Percentiles rank a stretch among this genome's conserved stretches.
Evolutionary conservation across 768 basidiomycete genomes (phyloP).

Genomic region (Podaxis sp.): DNA sequence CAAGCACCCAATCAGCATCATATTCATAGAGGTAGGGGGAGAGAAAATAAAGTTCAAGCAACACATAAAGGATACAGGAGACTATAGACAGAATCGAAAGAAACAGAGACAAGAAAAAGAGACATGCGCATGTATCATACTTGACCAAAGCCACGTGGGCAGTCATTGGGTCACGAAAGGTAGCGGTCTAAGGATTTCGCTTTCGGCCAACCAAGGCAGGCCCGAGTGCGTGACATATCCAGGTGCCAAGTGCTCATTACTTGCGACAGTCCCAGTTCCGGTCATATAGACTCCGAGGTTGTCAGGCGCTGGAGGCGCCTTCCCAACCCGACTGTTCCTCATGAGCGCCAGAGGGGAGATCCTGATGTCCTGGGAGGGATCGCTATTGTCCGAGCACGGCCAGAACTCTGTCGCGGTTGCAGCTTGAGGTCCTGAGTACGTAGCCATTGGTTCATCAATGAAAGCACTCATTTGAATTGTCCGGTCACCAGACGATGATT

Average conservation of each 20-base stretch:
- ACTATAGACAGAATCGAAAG: slow-evolving; percentile 10
- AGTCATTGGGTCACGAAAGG: slow-evolving; percentile 3
- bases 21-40: not conserved
- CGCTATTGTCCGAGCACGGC: slow-evolving; percentile 21
- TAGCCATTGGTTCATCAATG: slow-evolving; percentile 38
- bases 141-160: not conserved
- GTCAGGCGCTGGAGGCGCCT: not conserved
- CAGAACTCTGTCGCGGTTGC: slow-evolving; percentile 18
- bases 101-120: slow-evolving; percentile 13
- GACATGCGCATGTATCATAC: slow-evolving; percentile 9
- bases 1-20: slow-evolving; percentile 12
- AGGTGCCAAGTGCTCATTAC: not conserved
- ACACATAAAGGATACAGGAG: slow-evolving; percentile 9
- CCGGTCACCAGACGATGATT: slow-evolving; percentile 51
- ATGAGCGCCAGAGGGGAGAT: slow-evolving; percentile 4
- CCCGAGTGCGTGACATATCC: not conserved
- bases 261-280: not conserved
- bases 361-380: not conserved
- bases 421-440: slow-evolving; percentile 8
- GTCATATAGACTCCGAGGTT: not conserved
- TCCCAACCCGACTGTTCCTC: not conserved
- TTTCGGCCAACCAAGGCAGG: slow-evolving; percentile 3
- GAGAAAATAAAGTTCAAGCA: slow-evolving; percentile 6
- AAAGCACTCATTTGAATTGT: slow-evolving; percentile 57
- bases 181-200: slow-evolving; percentile 4